Conservation (phyloP, 2,329 filamentous ascomycete species). For the Madurella mycetomatis region DNA sequence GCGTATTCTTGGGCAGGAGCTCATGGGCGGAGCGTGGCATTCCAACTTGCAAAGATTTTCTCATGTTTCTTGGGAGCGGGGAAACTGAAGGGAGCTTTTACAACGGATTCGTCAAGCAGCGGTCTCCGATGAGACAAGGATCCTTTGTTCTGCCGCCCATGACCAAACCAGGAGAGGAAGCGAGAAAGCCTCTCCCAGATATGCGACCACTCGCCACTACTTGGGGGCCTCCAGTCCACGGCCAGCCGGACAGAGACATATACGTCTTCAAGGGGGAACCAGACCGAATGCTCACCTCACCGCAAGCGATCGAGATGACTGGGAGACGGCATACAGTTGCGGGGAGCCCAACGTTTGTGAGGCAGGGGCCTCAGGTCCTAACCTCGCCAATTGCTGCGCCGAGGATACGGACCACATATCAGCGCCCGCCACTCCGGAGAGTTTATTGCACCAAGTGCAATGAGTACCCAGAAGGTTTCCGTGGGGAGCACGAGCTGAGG, state of each 20-base stretch:
- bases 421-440: slow-evolving; percentile 59
- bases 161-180: slow-evolving; percentile 31
- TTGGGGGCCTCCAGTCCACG: slow-evolving; percentile 30
- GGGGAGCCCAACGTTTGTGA: slow-evolving; percentile 41
- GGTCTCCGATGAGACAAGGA: slow-evolving; percentile 32
- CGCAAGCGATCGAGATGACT: slow-evolving; percentile 28
- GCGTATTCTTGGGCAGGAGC: slow-evolving; percentile 43
- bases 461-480: slow-evolving; percentile 80
- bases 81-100: slow-evolving; percentile 36
- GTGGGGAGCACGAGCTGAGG: slow-evolving; percentile 80
- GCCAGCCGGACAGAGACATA: slow-evolving; percentile 28
- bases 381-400: slow-evolving; percentile 40
- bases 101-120: slow-evolving; percentile 41
- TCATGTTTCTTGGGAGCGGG: slow-evolving; percentile 45
- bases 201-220: slow-evolving; percentile 37
- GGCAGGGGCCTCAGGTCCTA: slow-evolving; percentile 36
- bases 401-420: slow-evolving; percentile 43
- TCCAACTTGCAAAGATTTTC: slow-evolving; percentile 45
- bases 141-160: slow-evolving; percentile 33
- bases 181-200: slow-evolving; percentile 37
- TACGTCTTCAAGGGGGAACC: slow-evolving; percentile 27
- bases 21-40: slow-evolving; percentile 46
- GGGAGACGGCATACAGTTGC: slow-evolving; percentile 44
- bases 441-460: slow-evolving; percentile 75
- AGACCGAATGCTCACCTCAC: slow-evolving; percentile 31